These are phyloP conservation scores for Tanacetum coccineum DNA, from an alignment of 129 eudicot genomes.

Conservation along the genomic window DNA sequence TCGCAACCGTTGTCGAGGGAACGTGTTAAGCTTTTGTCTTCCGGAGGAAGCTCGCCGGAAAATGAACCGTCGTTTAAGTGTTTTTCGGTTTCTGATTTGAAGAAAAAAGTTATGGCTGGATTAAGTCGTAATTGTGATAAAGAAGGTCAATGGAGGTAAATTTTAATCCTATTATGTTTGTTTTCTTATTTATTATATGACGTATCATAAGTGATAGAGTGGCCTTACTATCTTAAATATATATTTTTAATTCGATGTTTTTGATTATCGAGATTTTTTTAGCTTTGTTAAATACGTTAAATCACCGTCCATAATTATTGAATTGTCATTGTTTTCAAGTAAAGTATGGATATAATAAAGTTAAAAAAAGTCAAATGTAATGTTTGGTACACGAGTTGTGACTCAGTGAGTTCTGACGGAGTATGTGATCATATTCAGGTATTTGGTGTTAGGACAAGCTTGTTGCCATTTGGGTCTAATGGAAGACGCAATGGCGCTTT, in stretches of 20 bases:
- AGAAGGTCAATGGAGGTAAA: slow-evolving; percentile 96
- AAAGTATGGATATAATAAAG: slow-evolving; percentile 3
- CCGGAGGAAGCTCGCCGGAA: slow-evolving; percentile 43
- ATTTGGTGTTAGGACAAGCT: slow-evolving; percentile 83
- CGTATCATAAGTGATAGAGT: no score
- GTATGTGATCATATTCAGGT: slow-evolving; percentile 39
- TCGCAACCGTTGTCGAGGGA: slow-evolving; percentile 53
- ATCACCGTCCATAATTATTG: slow-evolving; percentile 30
- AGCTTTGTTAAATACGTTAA: slow-evolving; percentile 48
- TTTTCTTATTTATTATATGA: no score
- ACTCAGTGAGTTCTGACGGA: slow-evolving; percentile 26
- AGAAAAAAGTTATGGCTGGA: slow-evolving; percentile 77
- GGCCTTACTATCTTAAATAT: no score
- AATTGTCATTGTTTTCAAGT: slow-evolving; percentile 18
- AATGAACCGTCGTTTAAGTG: slow-evolving; percentile 62
- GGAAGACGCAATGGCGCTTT: slow-evolving; percentile 96
- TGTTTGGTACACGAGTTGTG: slow-evolving; percentile 20
- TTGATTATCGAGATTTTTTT: not conserved
- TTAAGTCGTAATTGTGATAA: slow-evolving; percentile 53
- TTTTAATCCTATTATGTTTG: not conserved
- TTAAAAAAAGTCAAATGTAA: slow-evolving; percentile 19
- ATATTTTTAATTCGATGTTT: no score
- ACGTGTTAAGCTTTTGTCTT: slow-evolving; percentile 59
- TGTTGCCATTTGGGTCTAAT: slow-evolving; percentile 88
- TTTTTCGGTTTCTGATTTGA: slow-evolving; percentile 94